These are phyloP conservation scores for Cercospora brassicicola DNA, from an alignment of 2,329 filamentous ascomycete genomes.

Conservation along the genomic window DNA sequence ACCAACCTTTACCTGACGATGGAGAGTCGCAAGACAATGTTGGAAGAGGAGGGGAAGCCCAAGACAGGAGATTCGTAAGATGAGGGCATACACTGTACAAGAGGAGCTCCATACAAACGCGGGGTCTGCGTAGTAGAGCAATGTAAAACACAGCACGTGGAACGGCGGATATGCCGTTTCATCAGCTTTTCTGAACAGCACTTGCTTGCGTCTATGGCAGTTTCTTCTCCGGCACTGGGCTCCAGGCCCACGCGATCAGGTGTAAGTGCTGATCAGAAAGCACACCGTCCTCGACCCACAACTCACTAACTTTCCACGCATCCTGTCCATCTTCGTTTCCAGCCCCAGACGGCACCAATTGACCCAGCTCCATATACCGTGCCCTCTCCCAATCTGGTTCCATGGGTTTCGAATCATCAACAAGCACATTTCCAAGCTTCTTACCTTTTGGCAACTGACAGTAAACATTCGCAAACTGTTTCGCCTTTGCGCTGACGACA, in stretches of 20 bases:
- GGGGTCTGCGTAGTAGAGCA: not conserved
- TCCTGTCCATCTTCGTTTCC: slow-evolving; percentile 26
- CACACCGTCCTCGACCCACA: slow-evolving; percentile 30
- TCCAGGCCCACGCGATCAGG: slow-evolving; percentile 37
- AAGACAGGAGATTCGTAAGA: not conserved
- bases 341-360: slow-evolving; percentile 27
- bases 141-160: not conserved
- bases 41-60: slow-evolving; percentile 68
- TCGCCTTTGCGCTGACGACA: slow-evolving; percentile 19
- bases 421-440: slow-evolving; percentile 35
- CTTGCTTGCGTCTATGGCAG: slow-evolving; percentile 8
- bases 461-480: slow-evolving; percentile 33
- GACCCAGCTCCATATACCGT: slow-evolving; percentile 30
- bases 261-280: slow-evolving; percentile 28
- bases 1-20: slow-evolving; percentile 85
- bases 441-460: slow-evolving; percentile 30
- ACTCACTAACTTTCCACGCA: slow-evolving; percentile 25
- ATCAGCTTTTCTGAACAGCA: not conserved
- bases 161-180: not conserved
- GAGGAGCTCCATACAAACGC: not conserved
- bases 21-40: slow-evolving; percentile 74
- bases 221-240: slow-evolving; percentile 32
- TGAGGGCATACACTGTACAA: not conserved
- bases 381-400: slow-evolving; percentile 35
- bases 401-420: slow-evolving; percentile 33